Conservation (phyloP, 441 rosid species). For the Adansonia grandidieri region DNA sequence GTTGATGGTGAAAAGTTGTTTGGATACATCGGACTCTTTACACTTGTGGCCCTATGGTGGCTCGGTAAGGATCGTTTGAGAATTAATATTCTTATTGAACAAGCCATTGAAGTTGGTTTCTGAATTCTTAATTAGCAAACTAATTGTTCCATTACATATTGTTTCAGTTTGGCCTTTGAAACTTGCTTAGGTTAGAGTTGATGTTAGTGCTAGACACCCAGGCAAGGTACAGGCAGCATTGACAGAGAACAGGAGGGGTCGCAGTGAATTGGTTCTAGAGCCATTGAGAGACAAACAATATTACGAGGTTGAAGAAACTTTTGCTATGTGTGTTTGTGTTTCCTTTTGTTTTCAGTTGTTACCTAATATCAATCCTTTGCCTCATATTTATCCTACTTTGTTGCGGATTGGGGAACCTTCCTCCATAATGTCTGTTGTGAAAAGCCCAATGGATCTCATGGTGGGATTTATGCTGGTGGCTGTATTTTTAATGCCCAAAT, state of each 20-base stretch:
- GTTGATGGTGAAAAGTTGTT: constrained; percentile 92
- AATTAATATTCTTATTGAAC: constrained; percentile 11
- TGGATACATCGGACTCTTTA: constrained; percentile 92
- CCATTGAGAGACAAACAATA: constrained; percentile 82
- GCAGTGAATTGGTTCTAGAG: constrained; percentile 84
- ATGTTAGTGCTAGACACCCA: constrained; percentile 91
- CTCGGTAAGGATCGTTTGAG: constrained; percentile 62
- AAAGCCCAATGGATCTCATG: constrained; percentile 99
- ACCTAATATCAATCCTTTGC: constrained; percentile 15
- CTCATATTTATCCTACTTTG: constrained; percentile 28
- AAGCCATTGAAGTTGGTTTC: constrained; percentile 23
- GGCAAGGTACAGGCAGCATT: constrained; percentile 95
- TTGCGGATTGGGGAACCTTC: constrained; percentile 91
- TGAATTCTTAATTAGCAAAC: constrained; percentile 5
- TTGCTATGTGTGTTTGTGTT: constrained; percentile 13
- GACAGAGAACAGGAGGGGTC: constrained; percentile 88
- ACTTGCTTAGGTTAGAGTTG: constrained; percentile 78
- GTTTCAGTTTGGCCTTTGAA: constrained; percentile 70
- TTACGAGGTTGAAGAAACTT: constrained; percentile 65
- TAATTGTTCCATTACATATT: constrained; percentile 22
- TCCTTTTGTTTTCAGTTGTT: constrained; percentile 24
- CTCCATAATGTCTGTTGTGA: constrained; percentile 74
- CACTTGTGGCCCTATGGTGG: constrained; percentile 99
- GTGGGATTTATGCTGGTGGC: constrained; percentile 93
- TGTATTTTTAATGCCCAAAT: constrained; percentile 89